Evolutionary conservation across 2,329 filamentous ascomycete genomes (phyloP).

Genomic region (Aspergillus ochraceoroseus): DNA sequence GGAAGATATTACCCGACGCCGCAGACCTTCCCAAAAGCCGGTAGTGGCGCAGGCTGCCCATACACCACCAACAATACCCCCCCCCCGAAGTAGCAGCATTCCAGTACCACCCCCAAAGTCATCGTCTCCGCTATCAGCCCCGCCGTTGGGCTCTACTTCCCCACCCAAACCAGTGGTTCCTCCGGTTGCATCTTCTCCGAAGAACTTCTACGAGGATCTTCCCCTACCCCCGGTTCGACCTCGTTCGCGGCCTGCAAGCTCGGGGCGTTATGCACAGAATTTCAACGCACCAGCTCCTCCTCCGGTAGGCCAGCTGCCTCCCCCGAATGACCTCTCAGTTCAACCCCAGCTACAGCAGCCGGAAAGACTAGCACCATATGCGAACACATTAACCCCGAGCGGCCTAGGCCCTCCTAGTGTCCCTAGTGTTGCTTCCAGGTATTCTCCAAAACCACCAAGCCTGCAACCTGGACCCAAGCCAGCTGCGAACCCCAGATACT

Average conservation of each 20-base stretch:
- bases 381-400: constrained; percentile 26
- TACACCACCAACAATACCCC: constrained; percentile 51
- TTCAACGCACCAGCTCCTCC: constrained; percentile 26
- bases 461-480: constrained; percentile 34
- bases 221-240: constrained; percentile 54
- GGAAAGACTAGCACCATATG: constrained; percentile 33
- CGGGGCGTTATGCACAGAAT: constrained; percentile 41
- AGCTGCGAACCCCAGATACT: constrained; percentile 40
- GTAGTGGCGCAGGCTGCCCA: constrained; percentile 44
- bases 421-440: constrained; percentile 35
- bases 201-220: constrained; percentile 72
- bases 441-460: constrained; percentile 40
- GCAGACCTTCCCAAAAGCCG: constrained; percentile 59
- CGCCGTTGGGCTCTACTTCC: constrained; percentile 32
- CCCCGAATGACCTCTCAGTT: constrained; percentile 16
- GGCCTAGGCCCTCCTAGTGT: constrained; percentile 27
- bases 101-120: constrained; percentile 27
- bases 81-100: constrained; percentile 61
- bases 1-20: constrained; percentile 66
- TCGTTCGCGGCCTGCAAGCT: constrained; percentile 51
- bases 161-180: constrained; percentile 22
- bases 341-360: constrained; percentile 31
- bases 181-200: constrained; percentile 22
- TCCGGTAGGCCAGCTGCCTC: constrained; percentile 17
- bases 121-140: constrained; percentile 18